A percentile compares a stretch with the other conserved stretches of the same genome.
Evolutionary conservation across 148 eudicot species (phyloP).

Genomic region (Vaccinium macrocarpon): DNA sequence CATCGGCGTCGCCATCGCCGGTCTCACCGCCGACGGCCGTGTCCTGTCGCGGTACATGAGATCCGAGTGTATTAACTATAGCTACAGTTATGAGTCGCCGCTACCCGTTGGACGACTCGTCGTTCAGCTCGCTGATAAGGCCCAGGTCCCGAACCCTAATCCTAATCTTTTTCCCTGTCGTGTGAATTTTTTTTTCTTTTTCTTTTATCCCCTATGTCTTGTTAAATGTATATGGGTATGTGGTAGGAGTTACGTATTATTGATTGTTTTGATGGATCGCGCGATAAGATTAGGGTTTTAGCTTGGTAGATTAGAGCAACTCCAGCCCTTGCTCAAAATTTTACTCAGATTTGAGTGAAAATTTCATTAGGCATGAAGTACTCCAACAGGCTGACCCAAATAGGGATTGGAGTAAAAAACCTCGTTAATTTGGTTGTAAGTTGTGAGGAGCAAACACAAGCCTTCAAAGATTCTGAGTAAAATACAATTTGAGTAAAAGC

Average conservation of each 20-base stretch:
- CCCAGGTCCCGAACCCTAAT: constrained; percentile 53
- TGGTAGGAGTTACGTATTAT: background rate
- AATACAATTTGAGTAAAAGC: background rate
- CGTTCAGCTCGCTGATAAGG: constrained; percentile 95
- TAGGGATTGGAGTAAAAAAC: no score
- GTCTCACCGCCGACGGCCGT: constrained; percentile 92
- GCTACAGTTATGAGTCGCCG: constrained; percentile 65
- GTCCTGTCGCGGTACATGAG: constrained; percentile 88
- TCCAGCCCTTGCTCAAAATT: background rate
- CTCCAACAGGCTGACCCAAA: background rate
- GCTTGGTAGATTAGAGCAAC: background rate
- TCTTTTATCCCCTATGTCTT: background rate
- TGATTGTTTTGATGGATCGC: background rate
- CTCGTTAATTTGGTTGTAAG: no score
- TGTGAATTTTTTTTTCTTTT: no score
- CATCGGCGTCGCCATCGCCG: constrained; percentile 95
- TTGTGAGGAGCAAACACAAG: no score
- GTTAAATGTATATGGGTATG: background rate
- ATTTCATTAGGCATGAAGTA: background rate
- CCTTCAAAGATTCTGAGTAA: no score
- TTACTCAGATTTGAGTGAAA: background rate
- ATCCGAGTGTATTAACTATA: constrained; percentile 72
- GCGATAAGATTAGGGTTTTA: background rate
- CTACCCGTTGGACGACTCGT: constrained; percentile 93
- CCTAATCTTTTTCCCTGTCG: background rate